Conservation (phyloP, 2,329 filamentous ascomycete species). For the Venturia pyrina region DNA sequence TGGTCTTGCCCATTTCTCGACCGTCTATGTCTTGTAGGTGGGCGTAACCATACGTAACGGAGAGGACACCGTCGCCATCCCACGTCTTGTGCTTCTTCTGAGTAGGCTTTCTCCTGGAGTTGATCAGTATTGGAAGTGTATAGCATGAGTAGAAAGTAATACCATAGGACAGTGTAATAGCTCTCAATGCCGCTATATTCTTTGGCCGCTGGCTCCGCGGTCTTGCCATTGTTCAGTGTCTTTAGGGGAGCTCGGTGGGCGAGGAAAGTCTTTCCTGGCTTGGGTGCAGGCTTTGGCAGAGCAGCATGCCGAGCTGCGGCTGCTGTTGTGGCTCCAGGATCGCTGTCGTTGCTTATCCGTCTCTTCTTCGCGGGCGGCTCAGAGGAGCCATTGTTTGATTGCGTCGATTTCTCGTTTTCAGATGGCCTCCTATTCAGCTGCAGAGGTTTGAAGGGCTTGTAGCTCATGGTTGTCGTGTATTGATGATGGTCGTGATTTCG, state of each 20-base stretch:
- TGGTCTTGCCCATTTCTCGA: constrained; percentile 49
- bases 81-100: constrained; percentile 68
- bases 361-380: constrained; percentile 9
- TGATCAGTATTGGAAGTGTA: constrained; percentile 6
- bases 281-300: constrained; percentile 2
- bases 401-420: not conserved
- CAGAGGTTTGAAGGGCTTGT: constrained; percentile 13
- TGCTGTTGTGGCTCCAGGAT: constrained; percentile 1
- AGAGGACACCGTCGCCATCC: constrained; percentile 61
- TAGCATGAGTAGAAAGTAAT: not conserved
- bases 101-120: constrained; percentile 53
- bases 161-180: constrained; percentile 14
- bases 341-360: constrained; percentile 6
- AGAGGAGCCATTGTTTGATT: not conserved
- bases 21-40: constrained; percentile 52
- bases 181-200: constrained; percentile 7
- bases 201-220: not conserved
- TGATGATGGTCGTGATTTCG: not conserved
- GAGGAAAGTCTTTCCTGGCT: constrained; percentile 8
- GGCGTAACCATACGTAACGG: constrained; percentile 46
- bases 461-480: not conserved
- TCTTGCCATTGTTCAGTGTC: not conserved
- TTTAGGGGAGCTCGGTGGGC: constrained; percentile 5
- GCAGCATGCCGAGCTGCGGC: constrained; percentile 5
- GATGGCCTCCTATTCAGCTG: constrained; percentile 9